Evolutionary conservation across 2,329 filamentous ascomycete species (phyloP).

Genomic region (Pyricularia pennisetigena): DNA sequence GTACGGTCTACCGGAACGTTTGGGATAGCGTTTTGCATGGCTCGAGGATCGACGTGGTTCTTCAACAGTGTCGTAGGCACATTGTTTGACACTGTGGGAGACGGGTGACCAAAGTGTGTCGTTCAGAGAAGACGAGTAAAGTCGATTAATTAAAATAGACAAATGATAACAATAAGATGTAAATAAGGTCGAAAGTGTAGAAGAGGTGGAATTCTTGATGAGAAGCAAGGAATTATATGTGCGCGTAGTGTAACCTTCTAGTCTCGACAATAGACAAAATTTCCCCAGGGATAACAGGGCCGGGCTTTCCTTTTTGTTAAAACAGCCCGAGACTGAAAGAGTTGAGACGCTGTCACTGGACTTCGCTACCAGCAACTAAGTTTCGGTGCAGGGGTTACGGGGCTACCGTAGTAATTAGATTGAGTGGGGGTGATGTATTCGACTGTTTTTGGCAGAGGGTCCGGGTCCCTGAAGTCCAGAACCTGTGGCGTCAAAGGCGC

Average conservation of each 20-base stretch:
- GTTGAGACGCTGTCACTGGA: background rate
- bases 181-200: background rate
- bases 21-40: background rate
- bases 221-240: background rate
- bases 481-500: background rate
- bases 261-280: background rate
- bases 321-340: background rate
- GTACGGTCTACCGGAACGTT: slow-evolving; percentile 1
- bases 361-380: background rate
- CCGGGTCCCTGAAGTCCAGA: background rate
- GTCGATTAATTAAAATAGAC: background rate
- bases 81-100: background rate
- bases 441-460: background rate
- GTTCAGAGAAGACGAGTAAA: background rate
- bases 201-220: background rate
- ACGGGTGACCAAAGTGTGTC: background rate
- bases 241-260: background rate
- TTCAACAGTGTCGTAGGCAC: background rate
- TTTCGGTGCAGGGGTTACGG: background rate
- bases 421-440: background rate
- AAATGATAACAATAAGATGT: background rate
- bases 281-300: background rate
- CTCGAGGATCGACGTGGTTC: background rate
- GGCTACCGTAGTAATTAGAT: background rate
- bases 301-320: background rate